phyloP scores from a whole-genome alignment of 2,329 filamentous ascomycete genomes.

The Trichoderma guizhouense region DNA sequence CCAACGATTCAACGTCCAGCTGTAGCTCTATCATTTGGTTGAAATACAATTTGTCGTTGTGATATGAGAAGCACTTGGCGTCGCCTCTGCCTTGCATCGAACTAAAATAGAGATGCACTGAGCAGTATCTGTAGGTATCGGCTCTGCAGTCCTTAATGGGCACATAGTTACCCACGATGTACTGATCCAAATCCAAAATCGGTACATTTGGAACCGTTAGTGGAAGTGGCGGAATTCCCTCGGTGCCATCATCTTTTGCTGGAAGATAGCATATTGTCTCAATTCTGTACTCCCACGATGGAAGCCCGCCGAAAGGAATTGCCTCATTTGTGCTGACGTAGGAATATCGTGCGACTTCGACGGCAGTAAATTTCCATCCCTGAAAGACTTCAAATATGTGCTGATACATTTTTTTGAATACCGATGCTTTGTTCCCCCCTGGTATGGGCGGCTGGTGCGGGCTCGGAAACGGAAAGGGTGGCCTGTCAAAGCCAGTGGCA shows the following conservation, averaged over 20 bases:
- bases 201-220: not conserved
- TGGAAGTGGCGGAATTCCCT: not conserved
- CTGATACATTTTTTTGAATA: too few species aligned
- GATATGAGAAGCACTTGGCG: not conserved
- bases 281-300: not conserved
- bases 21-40: slow-evolving; percentile 28
- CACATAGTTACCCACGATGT: too few species aligned
- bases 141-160: not conserved
- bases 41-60: slow-evolving; percentile 32
- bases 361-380: not conserved
- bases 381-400: not conserved
- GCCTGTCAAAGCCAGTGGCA: not conserved
- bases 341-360: not conserved
- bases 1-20: slow-evolving; percentile 23
- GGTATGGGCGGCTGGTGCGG: not conserved
- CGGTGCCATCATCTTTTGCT: not conserved
- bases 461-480: not conserved
- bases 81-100: not conserved
- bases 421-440: not conserved
- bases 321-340: not conserved
- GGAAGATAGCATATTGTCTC: not conserved
- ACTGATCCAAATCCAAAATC: too few species aligned
- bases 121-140: slow-evolving; percentile 10
- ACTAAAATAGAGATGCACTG: slow-evolving; percentile 25
- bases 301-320: not conserved